Base-by-base conservation (phyloP, 2,329 filamentous ascomycete species). In the Nigrospora sphaerica region DNA sequence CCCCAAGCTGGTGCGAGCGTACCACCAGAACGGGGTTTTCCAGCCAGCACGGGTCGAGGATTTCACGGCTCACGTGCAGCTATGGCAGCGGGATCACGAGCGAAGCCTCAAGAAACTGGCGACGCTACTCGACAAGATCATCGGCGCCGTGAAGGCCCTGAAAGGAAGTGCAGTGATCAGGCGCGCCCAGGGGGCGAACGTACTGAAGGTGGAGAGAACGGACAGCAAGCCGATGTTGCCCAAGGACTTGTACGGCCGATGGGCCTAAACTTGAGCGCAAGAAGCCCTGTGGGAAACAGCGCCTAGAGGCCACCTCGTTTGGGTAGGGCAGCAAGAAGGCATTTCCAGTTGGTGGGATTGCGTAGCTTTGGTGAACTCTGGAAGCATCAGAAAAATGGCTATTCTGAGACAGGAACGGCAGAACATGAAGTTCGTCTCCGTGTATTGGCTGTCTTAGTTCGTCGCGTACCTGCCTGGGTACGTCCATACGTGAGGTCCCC, bases 1-100 rank as follows among this genome's bases (percentile, higher is more conserved):
- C 1, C 64, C 66, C 1, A 70, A 69, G 36, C 67, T 74, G 32
- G 68, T 74, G n/a, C 62, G 65, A 31, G 70, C 68, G 1, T 70
- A 71, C 49, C 68, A 74, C 49, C 39, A 52, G 4, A 46, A 48
- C 2, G 70, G 70, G 32, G 16, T 45, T 2, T 74, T 74, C 49
- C 14, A 46, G 10, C 32, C 37, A 14, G 57, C 62, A 35, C 32
- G 52, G 44, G 66, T 70, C 2, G 59, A 71, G 55, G 57, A 71
- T 51, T 58, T 72, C 12, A 40, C 52, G 4, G 32, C 17, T 17
- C 47, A 60, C 6, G 54, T 71, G 32, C 48, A 50, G 19, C 47
- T 14, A 19, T 72, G 68, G 69, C 66, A 73, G 53, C 13, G 48
- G 31, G 32, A 28, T 16, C 59, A 70, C 43, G 58, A 64, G 42